Evolutionary conservation across 2,329 filamentous ascomycete species (phyloP).

Genomic region (Samsoniella hepiali): DNA sequence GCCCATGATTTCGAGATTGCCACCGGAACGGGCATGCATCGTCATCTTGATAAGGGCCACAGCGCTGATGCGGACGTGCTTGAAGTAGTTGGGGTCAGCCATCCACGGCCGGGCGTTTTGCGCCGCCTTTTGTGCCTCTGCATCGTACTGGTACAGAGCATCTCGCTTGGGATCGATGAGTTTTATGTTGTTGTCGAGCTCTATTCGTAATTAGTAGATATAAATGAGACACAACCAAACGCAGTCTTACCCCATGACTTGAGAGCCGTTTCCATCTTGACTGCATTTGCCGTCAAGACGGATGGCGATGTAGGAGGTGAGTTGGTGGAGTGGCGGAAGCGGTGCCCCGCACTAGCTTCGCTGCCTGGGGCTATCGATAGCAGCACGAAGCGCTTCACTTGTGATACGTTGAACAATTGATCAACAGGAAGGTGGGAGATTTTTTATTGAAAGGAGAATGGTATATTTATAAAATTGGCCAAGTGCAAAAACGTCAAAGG

Average conservation of each 20-base stretch:
- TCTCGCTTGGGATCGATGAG: constrained; percentile 85
- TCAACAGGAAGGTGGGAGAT: too few relatives aligned
- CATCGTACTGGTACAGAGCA: constrained; percentile 83
- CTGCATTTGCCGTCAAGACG: constrained; percentile 16
- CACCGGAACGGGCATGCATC: constrained; percentile 96
- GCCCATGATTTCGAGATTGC: constrained; percentile 92
- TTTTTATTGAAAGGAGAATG: too few relatives aligned
- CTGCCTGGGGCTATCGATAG: constrained; percentile 15
- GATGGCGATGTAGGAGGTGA: constrained; percentile 22
- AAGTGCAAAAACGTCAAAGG: background rate
- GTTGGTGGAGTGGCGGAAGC: constrained; percentile 8
- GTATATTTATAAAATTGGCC: background rate
- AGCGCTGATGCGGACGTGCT: constrained; percentile 86
- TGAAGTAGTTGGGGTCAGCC: constrained; percentile 81
- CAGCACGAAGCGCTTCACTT: background rate
- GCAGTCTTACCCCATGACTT: constrained; percentile 31
- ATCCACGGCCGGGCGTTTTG: constrained; percentile 69
- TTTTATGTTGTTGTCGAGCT: constrained; percentile 81
- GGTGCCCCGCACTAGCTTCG: constrained; percentile 26
- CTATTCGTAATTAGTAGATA: constrained; percentile 42
- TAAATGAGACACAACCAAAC: background rate
- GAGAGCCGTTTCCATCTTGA: constrained; percentile 29
- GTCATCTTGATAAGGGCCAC: constrained; percentile 97
- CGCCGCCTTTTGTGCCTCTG: constrained; percentile 63
- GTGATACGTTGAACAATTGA: background rate